phyloP scores from a whole-genome alignment of 23 red algal species.

The Rhodosorus marinus region DNA sequence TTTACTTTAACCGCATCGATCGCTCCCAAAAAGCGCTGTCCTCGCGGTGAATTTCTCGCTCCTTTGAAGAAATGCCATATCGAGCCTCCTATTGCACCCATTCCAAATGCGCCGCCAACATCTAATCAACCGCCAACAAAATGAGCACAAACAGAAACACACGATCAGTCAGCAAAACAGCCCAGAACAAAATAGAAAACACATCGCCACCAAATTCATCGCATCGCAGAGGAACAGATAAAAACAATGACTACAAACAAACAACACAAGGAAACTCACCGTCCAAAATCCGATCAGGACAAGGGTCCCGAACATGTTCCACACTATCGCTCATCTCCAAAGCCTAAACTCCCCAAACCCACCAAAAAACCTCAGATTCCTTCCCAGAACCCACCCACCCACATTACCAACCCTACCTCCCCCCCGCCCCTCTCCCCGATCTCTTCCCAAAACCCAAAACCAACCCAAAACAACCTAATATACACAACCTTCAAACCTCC shows the following conservation, averaged over 20 bases:
- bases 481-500: too few relatives aligned
- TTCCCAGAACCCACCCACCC: too few relatives aligned
- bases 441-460: too few relatives aligned
- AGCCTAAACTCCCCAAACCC: neutral
- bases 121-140: conserved; percentile 7
- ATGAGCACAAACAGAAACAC: neutral
- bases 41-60: conserved; percentile 70
- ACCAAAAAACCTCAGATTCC: neutral
- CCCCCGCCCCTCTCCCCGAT: too few relatives aligned
- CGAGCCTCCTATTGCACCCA: conserved; percentile 85
- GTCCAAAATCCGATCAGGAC: conserved; percentile 93
- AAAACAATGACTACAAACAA: neutral
- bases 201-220: neutral
- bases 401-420: too few relatives aligned
- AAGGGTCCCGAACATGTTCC: conserved; percentile 92
- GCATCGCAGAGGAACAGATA: neutral
- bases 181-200: neutral
- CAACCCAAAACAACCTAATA: too few relatives aligned
- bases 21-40: conserved; percentile 60
- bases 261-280: conserved; percentile 15
- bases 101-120: conserved; percentile 88
- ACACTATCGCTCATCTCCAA: conserved; percentile 6
- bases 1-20: conserved; percentile 87
- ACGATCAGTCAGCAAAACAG: neutral
- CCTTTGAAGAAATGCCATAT: conserved; percentile 95